Conservation (phyloP, 2,329 filamentous ascomycete species). For the Achaetomium macrosporum region DNA sequence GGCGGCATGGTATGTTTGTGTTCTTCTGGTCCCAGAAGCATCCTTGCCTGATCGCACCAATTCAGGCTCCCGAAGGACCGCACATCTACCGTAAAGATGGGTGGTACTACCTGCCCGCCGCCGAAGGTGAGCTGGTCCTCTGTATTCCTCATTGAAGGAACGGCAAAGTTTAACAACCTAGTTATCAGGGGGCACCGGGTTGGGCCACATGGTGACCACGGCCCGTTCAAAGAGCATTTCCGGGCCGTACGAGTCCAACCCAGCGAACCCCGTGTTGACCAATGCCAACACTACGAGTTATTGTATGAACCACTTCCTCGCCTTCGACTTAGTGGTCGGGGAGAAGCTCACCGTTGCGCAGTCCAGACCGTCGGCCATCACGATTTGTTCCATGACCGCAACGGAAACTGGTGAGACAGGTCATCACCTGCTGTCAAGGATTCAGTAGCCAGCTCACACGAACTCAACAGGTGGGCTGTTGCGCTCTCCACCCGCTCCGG, state of each 20-base stretch:
- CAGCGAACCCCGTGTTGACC: slow-evolving; percentile 41
- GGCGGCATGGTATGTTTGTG: slow-evolving; percentile 30
- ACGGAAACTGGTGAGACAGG: slow-evolving; percentile 31
- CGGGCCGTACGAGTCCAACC: slow-evolving; percentile 41
- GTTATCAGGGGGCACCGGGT: slow-evolving; percentile 41
- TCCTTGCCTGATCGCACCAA: not conserved
- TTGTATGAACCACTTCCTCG: slow-evolving; percentile 26
- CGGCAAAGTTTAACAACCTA: not conserved
- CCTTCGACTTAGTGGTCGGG: no score
- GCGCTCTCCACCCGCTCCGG: slow-evolving; percentile 38
- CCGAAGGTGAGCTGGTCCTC: slow-evolving; percentile 36
- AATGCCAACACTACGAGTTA: slow-evolving; percentile 39
- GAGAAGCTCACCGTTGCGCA: slow-evolving; percentile 9
- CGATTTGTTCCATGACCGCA: slow-evolving; percentile 48
- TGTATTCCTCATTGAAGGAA: not conserved
- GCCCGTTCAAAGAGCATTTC: slow-evolving; percentile 37
- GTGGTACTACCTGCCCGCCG: slow-evolving; percentile 49
- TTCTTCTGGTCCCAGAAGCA: not conserved
- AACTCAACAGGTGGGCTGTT: slow-evolving; percentile 33
- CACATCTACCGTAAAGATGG: slow-evolving; percentile 47
- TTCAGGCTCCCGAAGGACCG: slow-evolving; percentile 45
- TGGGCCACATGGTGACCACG: slow-evolving; percentile 44
- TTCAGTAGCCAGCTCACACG: not conserved
- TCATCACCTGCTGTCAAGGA: not conserved
- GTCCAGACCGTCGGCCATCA: slow-evolving; percentile 52